Base-by-base conservation (phyloP, 495 filamentous ascomycete genomes). In the Penicillium soppii region DNA sequence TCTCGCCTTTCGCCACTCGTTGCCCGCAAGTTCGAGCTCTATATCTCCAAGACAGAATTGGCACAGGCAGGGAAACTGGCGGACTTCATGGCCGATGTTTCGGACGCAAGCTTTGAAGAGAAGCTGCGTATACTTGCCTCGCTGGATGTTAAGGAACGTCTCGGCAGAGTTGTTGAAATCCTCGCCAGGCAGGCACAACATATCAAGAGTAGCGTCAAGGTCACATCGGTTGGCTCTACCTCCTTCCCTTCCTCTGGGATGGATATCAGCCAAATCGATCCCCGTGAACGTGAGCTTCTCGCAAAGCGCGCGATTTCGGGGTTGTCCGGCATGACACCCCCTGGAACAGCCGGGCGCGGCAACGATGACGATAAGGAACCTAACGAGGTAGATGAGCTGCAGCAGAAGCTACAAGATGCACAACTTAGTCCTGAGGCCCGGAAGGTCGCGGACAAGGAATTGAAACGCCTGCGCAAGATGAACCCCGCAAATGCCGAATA, bases 401-500 rank as follows among this genome's bases (percentile, higher is more conserved):
- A 94, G 66, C 91, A 92, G 70, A 88, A 82, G 59, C 74, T 97
- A 4, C 82, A 91, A 29, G 88, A 88, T 27, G 90, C 94, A 0
- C 82, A 86, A 53, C 75, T 97, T 38, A 85, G 77, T 16, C 75
- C 82, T 0, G 87, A 90, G 55, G 91, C 91, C 19, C 77, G 83
- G 26, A 96, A 91, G 71, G 85, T 96, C 32, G 92, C 90, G 12
- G 87, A 95, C 45, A 83, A 91, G 50, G 95, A 97, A 63, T 65
- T 99, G 33, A 90, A 88, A 63, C 79, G 94, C 32, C 73, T 99
- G 49, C 90, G 87, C 56, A 95, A 94, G 73, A 99, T 97, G 85
- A 92, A 89, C 57, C 92, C 95, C 1, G 85, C 84, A 16, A 92
- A 97, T 58, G 92, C 94, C 15, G 95, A 99, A 62, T 95, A 97